phyloP scores from a whole-genome alignment of 352 stramenopile genomes.

The Pythium angustatum region DNA sequence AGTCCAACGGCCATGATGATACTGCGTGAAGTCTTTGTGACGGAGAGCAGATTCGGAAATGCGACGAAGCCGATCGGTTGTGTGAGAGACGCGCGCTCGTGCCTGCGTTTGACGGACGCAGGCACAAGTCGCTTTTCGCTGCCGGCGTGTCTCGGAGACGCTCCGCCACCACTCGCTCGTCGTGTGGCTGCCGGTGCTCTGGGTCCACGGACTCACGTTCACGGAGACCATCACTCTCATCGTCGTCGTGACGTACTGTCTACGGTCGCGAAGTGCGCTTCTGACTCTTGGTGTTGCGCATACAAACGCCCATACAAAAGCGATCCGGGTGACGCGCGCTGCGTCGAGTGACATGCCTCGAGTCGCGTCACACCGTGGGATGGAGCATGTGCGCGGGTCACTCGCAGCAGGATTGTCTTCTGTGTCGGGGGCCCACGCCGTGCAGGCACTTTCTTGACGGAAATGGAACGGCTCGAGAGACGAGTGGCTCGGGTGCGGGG shows the following conservation, averaged over 20 bases:
- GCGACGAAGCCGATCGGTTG: constrained; percentile 25
- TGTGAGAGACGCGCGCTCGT: not conserved
- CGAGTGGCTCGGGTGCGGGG: no score
- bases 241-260: not conserved
- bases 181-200: not conserved
- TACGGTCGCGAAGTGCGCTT: not conserved
- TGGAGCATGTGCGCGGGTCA: no score
- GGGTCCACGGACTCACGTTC: not conserved
- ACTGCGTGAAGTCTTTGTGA: not conserved
- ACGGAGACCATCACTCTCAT: constrained; percentile 21
- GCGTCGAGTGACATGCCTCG: constrained; percentile 1
- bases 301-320: constrained; percentile 16
- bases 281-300: no score
- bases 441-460: not conserved
- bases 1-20: constrained; percentile 20
- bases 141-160: not conserved
- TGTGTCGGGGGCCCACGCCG: not conserved
- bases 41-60: constrained; percentile 14
- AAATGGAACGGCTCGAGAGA: not conserved
- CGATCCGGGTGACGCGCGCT: not conserved
- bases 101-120: not conserved
- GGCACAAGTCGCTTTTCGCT: not conserved
- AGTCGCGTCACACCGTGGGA: no score
- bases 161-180: constrained; percentile 18
- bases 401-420: not conserved